Evolutionary conservation across 2,329 filamentous ascomycete genomes (phyloP).

Genomic region (Fusarium xyrophilum): DNA sequence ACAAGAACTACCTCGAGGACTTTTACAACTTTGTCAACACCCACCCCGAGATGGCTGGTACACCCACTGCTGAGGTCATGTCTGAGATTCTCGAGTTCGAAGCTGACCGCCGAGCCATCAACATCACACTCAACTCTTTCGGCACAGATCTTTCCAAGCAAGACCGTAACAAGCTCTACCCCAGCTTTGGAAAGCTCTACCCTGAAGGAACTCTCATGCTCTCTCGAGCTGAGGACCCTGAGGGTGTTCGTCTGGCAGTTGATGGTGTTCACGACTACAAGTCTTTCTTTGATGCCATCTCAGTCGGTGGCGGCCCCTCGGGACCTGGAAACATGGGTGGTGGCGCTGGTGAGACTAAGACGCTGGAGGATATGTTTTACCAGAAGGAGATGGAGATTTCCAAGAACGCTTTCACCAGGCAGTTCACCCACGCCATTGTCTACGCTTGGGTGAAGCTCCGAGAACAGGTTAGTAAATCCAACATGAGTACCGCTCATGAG

Average conservation of each 20-base stretch:
- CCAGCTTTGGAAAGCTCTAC: constrained; percentile 86
- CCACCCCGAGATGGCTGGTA: constrained; percentile 83
- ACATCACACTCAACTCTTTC: constrained; percentile 98
- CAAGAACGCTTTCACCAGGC: constrained; percentile 91
- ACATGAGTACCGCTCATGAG: background rate
- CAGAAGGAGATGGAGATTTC: constrained; percentile 99
- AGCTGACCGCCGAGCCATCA: constrained; percentile 94
- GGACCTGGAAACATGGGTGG: constrained; percentile 86
- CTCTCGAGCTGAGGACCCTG: constrained; percentile 90
- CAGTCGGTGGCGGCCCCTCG: constrained; percentile 72
- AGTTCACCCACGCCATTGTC: constrained; percentile 93
- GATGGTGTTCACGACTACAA: constrained; percentile 95
- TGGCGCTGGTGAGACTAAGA: constrained; percentile 80
- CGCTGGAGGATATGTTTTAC: constrained; percentile 96
- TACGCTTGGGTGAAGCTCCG: constrained; percentile 98
- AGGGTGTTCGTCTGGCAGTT: constrained; percentile 91
- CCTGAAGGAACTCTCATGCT: constrained; percentile 96
- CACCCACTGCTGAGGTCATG: constrained; percentile 94
- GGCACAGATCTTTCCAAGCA: constrained; percentile 94
- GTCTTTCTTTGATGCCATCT: constrained; percentile 91
- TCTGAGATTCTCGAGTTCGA: constrained; percentile 95
- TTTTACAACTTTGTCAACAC: constrained; percentile 95
- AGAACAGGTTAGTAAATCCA: constrained; percentile 76
- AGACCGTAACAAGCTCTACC: constrained; percentile 96
- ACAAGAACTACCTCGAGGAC: constrained; percentile 99